Evolutionary conservation across 78 protist genomes (phyloP).

Genomic region (Capsaspora owczarzaki): DNA sequence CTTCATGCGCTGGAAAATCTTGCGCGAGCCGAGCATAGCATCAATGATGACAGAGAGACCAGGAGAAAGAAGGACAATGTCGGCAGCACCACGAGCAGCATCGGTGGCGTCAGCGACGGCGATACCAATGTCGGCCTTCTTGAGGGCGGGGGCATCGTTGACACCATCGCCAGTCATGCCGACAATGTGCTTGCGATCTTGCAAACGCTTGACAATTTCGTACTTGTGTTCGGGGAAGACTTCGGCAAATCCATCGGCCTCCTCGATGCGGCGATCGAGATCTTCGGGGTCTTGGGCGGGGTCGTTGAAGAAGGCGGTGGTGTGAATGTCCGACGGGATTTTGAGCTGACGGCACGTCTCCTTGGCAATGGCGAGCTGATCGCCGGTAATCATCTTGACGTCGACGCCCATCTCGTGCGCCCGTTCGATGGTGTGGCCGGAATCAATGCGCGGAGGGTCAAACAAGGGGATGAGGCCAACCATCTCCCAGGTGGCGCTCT

Average conservation of each 20-base stretch:
- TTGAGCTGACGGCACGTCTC: slow-evolving; percentile 70
- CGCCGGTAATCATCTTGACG: slow-evolving; percentile 93
- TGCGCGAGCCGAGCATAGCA: slow-evolving; percentile 58
- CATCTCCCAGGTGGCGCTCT: slow-evolving; percentile 53
- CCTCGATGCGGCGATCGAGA: slow-evolving; percentile 37
- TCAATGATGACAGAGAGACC: slow-evolving; percentile 76
- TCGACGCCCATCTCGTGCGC: slow-evolving; percentile 59
- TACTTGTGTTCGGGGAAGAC: slow-evolving; percentile 87
- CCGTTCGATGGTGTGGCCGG: slow-evolving; percentile 52
- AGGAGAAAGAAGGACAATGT: slow-evolving; percentile 70
- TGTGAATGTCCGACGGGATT: slow-evolving; percentile 50
- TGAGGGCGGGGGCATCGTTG: slow-evolving; percentile 97
- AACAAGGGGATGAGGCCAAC: slow-evolving; percentile 69
- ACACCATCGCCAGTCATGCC: slow-evolving; percentile 97
- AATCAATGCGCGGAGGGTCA: slow-evolving; percentile 87
- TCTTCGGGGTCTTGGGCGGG: neutral
- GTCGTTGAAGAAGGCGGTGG: slow-evolving; percentile 40
- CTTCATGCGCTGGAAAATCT: slow-evolving; percentile 73
- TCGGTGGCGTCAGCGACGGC: slow-evolving; percentile 85
- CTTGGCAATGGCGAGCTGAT: slow-evolving; percentile 75
- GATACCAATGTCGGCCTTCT: slow-evolving; percentile 91
- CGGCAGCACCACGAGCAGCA: slow-evolving; percentile 82
- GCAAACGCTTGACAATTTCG: slow-evolving; percentile 62
- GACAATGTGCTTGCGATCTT: slow-evolving; percentile 35
- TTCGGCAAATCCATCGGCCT: slow-evolving; percentile 77